Base-by-base conservation (phyloP, 306 rosid species). In the Citrullus mucosospermus region DNA sequence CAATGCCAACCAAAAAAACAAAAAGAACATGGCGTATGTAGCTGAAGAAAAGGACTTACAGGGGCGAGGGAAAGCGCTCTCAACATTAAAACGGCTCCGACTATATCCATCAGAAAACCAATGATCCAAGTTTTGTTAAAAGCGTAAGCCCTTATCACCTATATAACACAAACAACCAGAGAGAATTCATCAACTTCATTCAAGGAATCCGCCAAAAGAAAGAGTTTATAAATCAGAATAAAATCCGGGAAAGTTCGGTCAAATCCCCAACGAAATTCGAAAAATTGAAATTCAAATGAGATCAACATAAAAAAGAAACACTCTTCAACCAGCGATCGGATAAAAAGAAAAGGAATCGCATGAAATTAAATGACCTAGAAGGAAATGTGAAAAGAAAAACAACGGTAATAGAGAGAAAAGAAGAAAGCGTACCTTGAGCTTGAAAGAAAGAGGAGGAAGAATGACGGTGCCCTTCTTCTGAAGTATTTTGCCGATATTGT, bases 391-490 rank as follows among this genome's bases (percentile, higher is more conserved):
- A 56, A 48, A 62, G 12, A 22, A 32, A 34, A 36, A 5, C 54
- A 2, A 76, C 16, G 38, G 36, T 4, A 70, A 66, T 38, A 39
- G 78, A 75, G 0, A 43, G 44, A 53, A 14, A 48, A 50, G 3
- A 4, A 48, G 30, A 36, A 28, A 39, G 4, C 25, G 32, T 79
- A 75, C 98, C 96, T 92, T 94, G 88, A 92, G 80, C 89, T 92
- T 94, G 81, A 92, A 85, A 75, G 98, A 90, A 78, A 94, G 92
- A 75, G 98, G 97, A 18, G 97, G 98, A 59, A 94, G 98, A 88
- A 90, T 89, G 86, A 94, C 81, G 32, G 97, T 90, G 89, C 98
- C 98, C 85, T 94, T 94, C 84, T 94, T 94, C 86, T 94, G 97
- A 71, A 94, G 92, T 28, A 94, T 84, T 84, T 94, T 94, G 20